Conservation (phyloP, 257 asterid genomes). For the Nicotiana otophora region DNA sequence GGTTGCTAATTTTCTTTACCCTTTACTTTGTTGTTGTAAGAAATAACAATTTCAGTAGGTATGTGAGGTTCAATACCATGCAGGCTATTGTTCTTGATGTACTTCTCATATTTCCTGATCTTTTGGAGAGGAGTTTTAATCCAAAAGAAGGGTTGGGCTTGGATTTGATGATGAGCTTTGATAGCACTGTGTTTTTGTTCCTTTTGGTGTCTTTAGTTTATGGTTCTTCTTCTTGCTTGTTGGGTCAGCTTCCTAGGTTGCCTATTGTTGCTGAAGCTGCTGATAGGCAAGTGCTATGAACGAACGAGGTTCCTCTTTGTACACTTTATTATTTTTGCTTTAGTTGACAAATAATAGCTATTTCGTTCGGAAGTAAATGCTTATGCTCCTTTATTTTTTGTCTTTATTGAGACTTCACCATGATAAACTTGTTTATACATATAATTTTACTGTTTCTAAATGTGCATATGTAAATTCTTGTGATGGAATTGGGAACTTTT, state of each 20-base stretch:
- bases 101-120: slow-evolving; percentile 86
- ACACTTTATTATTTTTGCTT: not conserved
- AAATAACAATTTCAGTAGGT: slow-evolving; percentile 82
- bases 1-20: slow-evolving; percentile 67
- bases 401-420: not conserved
- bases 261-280: slow-evolving; percentile 98
- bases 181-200: slow-evolving; percentile 90
- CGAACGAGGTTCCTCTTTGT: not conserved
- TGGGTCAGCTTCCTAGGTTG: slow-evolving; percentile 84
- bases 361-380: not conserved
- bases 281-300: slow-evolving; percentile 79
- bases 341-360: not conserved
- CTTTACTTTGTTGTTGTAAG: slow-evolving; percentile 87
- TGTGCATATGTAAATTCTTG: not conserved
- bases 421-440: not conserved
- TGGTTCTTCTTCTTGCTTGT: slow-evolving; percentile 71
- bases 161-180: slow-evolving; percentile 88
- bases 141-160: slow-evolving; percentile 83
- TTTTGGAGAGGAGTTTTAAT: slow-evolving; percentile 73
- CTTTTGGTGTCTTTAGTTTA: slow-evolving; percentile 68
- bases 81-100: slow-evolving; percentile 97
- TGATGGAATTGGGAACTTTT: not conserved
- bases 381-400: not conserved
- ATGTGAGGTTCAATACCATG: slow-evolving; percentile 93
- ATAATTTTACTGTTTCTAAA: not conserved